Percentiles rank a stretch among this genome's conserved stretches.
Conservation (phyloP, 352 stramenopile genomes). For the Hyphochytrium catenoides region DNA sequence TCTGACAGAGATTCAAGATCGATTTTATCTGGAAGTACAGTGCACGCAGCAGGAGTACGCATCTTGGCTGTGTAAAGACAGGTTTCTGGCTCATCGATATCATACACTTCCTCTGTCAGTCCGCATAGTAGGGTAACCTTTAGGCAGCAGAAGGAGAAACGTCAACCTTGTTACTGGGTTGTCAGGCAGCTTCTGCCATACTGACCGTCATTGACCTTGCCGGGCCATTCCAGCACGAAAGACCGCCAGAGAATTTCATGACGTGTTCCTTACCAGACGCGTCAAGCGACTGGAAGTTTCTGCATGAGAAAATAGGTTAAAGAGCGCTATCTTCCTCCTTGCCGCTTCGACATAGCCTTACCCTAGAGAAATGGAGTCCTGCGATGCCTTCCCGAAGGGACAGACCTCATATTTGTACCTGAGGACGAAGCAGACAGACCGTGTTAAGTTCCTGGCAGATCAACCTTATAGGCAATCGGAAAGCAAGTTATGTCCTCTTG, state of each 20-base stretch:
- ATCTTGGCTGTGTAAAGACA: conserved; percentile 61
- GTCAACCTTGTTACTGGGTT: too few relatives aligned
- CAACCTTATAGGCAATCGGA: too few relatives aligned
- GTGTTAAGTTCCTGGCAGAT: too few relatives aligned
- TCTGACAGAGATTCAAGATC: neutral
- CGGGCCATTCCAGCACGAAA: conserved; percentile 65
- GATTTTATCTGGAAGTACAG: too few relatives aligned
- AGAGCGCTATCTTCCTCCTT: neutral
- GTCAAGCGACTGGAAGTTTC: neutral
- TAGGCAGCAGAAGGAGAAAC: too few relatives aligned
- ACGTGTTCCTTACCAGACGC: conserved; percentile 7
- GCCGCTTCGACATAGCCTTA: neutral
- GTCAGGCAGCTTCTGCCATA: too few relatives aligned
- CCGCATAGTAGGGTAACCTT: conserved; percentile 50
- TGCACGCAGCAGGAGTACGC: conserved; percentile 40
- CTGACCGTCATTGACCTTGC: conserved; percentile 41
- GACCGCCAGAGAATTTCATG: conserved; percentile 30
- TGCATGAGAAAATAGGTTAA: conserved; percentile 4
- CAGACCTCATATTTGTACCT: conserved; percentile 66
- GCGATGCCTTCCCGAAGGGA: conserved; percentile 49
- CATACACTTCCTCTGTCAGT: conserved; percentile 24
- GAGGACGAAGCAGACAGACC: too few relatives aligned
- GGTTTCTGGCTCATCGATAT: conserved; percentile 49
- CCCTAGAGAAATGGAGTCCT: conserved; percentile 46
- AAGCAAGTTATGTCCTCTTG: too few relatives aligned